Conservation (phyloP, 805 yeast species). For the Zygoascus flipseniorum region DNA sequence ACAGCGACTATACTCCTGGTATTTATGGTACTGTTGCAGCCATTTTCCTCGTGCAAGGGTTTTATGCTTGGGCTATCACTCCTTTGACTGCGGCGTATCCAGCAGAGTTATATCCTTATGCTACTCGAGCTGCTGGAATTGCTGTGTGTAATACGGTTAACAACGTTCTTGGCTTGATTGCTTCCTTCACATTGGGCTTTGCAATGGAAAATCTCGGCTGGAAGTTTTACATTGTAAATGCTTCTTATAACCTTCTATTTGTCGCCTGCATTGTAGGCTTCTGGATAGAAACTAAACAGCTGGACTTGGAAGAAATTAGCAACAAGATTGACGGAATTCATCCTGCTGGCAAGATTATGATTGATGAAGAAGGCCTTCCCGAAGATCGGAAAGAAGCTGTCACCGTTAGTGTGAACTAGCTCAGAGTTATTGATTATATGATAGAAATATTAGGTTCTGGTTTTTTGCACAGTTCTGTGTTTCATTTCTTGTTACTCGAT, state of each 20-base stretch:
- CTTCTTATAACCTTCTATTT: conserved; percentile 35
- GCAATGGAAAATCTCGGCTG: conserved; percentile 37
- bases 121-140: conserved; percentile 6
- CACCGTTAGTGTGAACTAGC: too few species aligned
- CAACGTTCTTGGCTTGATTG: conserved; percentile 1
- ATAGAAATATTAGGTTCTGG: too few species aligned
- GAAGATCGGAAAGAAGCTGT: too few species aligned
- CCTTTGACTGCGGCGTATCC: conserved; percentile 17
- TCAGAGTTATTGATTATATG: too few species aligned
- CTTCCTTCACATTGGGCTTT: conserved; percentile 42
- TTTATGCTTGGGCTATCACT: neutral
- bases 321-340: conserved; percentile 33
- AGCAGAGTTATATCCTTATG: conserved; percentile 7
- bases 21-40: neutral
- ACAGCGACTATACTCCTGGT: neutral
- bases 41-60: neutral
- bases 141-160: conserved; percentile 2
- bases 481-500: too few species aligned
- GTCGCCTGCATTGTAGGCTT: conserved; percentile 27
- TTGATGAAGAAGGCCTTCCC: too few species aligned
- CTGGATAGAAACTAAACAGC: conserved; percentile 38
- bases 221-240: conserved; percentile 63
- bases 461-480: too few species aligned
- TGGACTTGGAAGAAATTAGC: conserved; percentile 54
- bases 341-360: conserved; percentile 7